phyloP scores from a whole-genome alignment of 2,329 filamentous ascomycete species.

The Didymella arachidicola region DNA sequence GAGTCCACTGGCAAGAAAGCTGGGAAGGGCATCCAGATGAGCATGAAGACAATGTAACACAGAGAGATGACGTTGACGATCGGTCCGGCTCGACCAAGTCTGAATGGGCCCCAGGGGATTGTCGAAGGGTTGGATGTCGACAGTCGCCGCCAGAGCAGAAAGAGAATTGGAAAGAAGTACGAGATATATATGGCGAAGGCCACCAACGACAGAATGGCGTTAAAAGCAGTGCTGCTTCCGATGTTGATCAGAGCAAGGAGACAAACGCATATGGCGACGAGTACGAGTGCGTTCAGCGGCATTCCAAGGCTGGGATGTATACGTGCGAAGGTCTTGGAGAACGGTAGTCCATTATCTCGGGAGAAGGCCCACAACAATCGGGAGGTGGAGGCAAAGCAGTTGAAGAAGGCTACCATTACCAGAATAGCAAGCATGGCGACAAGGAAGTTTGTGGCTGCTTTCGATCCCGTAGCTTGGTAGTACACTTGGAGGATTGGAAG shows the following conservation, averaged over 20 bases:
- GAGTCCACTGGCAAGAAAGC: conserved; percentile 36
- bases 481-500: not conserved
- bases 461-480: not conserved
- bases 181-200: conserved; percentile 45
- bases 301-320: conserved; percentile 36
- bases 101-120: conserved; percentile 39
- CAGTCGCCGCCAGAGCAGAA: conserved; percentile 26
- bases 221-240: conserved; percentile 48
- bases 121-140: not conserved
- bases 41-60: conserved; percentile 35
- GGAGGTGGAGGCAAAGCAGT: not conserved
- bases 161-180: conserved; percentile 43
- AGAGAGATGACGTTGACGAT: conserved; percentile 38
- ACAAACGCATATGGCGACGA: conserved; percentile 42
- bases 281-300: conserved; percentile 36
- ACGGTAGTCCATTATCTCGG: not conserved
- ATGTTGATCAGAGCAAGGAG: conserved; percentile 43
- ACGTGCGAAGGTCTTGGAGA: not conserved
- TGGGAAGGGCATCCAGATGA: conserved; percentile 45
- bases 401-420: not conserved
- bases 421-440: not conserved
- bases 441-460: not conserved
- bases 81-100: conserved; percentile 35
- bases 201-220: conserved; percentile 43
- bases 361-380: not conserved